Percentiles rank a stretch among this genome's conserved stretches.
Conservation (phyloP, 2,329 filamentous ascomycete species). For the Penicillium sp. region DNA sequence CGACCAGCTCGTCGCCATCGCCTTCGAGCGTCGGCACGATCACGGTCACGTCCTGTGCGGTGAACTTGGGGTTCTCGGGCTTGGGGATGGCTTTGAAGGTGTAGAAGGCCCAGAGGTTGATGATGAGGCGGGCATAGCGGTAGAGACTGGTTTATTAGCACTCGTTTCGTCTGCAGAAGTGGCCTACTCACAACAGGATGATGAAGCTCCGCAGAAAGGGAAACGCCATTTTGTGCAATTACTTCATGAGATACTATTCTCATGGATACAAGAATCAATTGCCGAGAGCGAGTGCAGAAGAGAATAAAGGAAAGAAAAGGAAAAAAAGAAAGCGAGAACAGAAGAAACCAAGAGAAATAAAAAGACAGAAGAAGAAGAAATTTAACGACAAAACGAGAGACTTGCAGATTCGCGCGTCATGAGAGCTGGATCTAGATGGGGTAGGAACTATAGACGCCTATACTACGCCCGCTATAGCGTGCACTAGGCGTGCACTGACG, state of each 20-base stretch:
- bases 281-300: no score
- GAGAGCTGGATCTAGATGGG: constrained; percentile 40
- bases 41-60: constrained; percentile 81
- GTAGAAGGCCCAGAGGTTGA: constrained; percentile 84
- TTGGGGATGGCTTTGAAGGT: constrained; percentile 79
- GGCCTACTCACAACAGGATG: constrained; percentile 37
- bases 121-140: constrained; percentile 78
- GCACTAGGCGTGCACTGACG: not conserved
- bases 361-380: constrained; percentile 16
- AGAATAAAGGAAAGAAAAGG: no score
- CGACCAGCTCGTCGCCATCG: constrained; percentile 74
- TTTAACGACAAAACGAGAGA: constrained; percentile 40
- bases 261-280: not conserved
- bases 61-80: constrained; percentile 74
- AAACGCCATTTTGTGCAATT: constrained; percentile 28
- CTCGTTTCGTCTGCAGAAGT: not conserved
- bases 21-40: constrained; percentile 92
- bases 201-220: constrained; percentile 39
- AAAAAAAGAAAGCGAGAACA: constrained; percentile 2
- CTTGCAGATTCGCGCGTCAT: constrained; percentile 42
- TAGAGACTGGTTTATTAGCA: constrained; percentile 61
- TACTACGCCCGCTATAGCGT: constrained; percentile 2
- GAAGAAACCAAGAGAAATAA: constrained; percentile 18
- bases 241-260: not conserved
- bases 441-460: constrained; percentile 13